Evolutionary conservation across 192 early-diverging fungal species (phyloP), one percentile per base, ranked within the genome.

Genomic region (Powellomyces hirtus): DNA sequence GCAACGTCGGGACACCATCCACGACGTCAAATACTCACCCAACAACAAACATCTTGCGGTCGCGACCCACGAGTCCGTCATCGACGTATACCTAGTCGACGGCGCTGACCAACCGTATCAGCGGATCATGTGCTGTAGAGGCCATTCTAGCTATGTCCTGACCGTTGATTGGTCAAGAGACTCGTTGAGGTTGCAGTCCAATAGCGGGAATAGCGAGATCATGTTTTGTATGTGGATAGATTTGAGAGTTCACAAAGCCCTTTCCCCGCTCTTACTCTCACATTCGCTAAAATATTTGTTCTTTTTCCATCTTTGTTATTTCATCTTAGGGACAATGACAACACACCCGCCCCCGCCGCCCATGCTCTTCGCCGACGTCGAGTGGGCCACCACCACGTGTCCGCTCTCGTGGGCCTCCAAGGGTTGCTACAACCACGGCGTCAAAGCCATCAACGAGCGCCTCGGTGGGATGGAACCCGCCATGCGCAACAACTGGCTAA

Each of bases 251-350:
- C n/a, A n/a, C n/a, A n/a, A n/a, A n/a, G n/a, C n/a, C n/a, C n/a
- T n/a, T n/a, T n/a, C n/a, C n/a, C n/a, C n/a, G n/a, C n/a, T n/a
- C n/a, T n/a, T n/a, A n/a, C n/a, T n/a, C n/a, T n/a, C n/a, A n/a
- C n/a, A n/a, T n/a, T n/a, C n/a, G n/a, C n/a, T n/a, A n/a, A n/a
- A n/a, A n/a, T 30, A 18, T 16, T 7, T 53, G 13, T 8, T 8
- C 13, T 24, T 24, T 53, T 53, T 8, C 13, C 11, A 7, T 10
- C 13, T 10, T 10, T 24, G n/a, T n/a, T n/a, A n/a, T n/a, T n/a
- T n/a, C n/a, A n/a, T n/a, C n/a, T n/a, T 34, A 74, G 72, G 72
- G 72, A 68, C 72, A 3, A 68, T 74, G 52, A 26, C 62, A 6
- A 24, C 36, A 5, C 11, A 36, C 18, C 57, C 62, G 0, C 7